These are phyloP conservation scores for Margaritispora aquatica DNA, from an alignment of 495 filamentous ascomycete genomes.

Conservation along the genomic window DNA sequence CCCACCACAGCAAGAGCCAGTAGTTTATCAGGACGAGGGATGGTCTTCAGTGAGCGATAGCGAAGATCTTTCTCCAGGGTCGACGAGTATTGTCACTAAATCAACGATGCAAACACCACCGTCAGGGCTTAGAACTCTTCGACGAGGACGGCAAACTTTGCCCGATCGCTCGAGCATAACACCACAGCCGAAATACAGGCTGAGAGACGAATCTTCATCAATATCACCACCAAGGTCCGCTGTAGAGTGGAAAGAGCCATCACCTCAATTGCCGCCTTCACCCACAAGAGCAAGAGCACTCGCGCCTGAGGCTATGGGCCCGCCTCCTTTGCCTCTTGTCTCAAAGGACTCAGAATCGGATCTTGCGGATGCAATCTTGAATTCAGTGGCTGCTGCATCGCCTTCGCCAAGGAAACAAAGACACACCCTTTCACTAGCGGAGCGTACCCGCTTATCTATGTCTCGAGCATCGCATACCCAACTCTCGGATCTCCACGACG, in stretches of 20 bases:
- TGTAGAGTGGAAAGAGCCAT: not conserved
- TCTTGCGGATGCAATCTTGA: slow-evolving; percentile 49
- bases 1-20: not conserved
- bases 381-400: slow-evolving; percentile 40
- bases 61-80: slow-evolving; percentile 9
- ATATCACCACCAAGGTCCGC: not conserved
- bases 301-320: not conserved
- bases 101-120: slow-evolving; percentile 15
- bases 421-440: slow-evolving; percentile 46
- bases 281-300: not conserved
- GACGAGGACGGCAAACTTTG: not conserved
- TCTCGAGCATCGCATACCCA: slow-evolving; percentile 30
- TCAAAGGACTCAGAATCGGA: slow-evolving; percentile 30
- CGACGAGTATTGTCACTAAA: slow-evolving; percentile 7
- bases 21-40: slow-evolving; percentile 4
- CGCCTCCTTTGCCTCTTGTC: not conserved
- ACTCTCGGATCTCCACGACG: slow-evolving; percentile 27
- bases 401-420: slow-evolving; percentile 48
- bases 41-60: slow-evolving; percentile 20
- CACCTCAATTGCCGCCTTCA: not conserved
- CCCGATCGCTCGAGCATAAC: not conserved
- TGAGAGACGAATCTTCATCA: not conserved
- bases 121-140: slow-evolving; percentile 2
- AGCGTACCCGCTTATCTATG: slow-evolving; percentile 46
- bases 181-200: not conserved